Base-by-base conservation (phyloP, 2,329 filamentous ascomycete species). In the Monosporascus sp. region DNA sequence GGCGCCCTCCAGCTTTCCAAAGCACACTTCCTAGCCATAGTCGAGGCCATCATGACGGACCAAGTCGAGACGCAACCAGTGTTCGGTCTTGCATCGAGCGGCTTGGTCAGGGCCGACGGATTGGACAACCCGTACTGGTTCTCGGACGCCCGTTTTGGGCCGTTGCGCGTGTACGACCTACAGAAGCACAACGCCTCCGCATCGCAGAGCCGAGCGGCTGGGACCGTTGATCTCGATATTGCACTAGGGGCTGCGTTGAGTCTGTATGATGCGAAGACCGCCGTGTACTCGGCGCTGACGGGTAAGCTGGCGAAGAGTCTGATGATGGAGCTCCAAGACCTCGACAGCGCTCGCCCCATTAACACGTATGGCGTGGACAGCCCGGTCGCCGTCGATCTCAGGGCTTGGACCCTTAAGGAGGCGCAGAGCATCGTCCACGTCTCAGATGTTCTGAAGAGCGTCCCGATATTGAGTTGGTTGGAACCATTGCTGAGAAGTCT, bases 301-400 rank as follows among this genome's bases (percentile, higher is more conserved):
- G 56, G 50, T 24, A 65, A 64, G 60, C 58, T 66, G 14, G 61
- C 62, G 44, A 65, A 63, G 57, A 60, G 60, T 48, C 57, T 65
- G 52, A 66, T 65, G 62, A 65, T 64, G 63, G 63, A 67, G 51
- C 58, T 67, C 26, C 63, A 65, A 48, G 64, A 66, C 20, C 58
- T 66, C 37, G 63, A 65, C 54, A 61, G 58, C 43, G 48, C 57
- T 19, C 58, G 61, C 20, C 62, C 62, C 7, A 61, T 64, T 52
- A 63, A 63, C 52, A 60, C 53, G n/a, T 64, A 63, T 47, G 63
- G 62, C 24, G 61, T 65, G 24, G 63, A 65, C 52, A 63, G 60
- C 31, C 61, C 64, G 38, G 62, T 64, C 44, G 62, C 63, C 14
- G 62, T 65, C 35, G 61, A 65, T 37, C 63, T 64, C 48, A 58